These are phyloP conservation scores for Colletotrichum salicis DNA, from an alignment of 2,329 filamentous ascomycete species.

Conservation along the genomic window DNA sequence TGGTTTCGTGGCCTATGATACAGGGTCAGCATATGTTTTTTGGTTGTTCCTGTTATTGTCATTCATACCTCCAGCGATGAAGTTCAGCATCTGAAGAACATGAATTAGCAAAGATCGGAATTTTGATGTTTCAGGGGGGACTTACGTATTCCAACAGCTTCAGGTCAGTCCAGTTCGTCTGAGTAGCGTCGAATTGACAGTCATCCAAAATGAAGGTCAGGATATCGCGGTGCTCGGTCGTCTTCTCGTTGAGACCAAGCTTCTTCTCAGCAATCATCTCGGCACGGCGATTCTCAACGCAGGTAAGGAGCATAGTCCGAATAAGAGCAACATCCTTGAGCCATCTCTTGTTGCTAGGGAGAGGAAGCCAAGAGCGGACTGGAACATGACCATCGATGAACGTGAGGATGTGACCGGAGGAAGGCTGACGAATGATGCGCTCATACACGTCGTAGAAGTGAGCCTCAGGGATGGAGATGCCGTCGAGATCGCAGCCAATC, in stretches of 20 bases:
- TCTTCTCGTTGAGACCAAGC: constrained; percentile 34
- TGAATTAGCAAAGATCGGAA: constrained; percentile 34
- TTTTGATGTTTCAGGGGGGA: neutral
- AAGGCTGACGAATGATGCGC: constrained; percentile 44
- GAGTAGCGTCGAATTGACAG: constrained; percentile 24
- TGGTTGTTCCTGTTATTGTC: too few relatives aligned
- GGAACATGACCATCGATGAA: constrained; percentile 46
- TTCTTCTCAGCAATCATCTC: constrained; percentile 38
- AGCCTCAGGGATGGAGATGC: constrained; percentile 37
- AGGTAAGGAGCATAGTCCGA: constrained; percentile 44
- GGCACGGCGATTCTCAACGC: constrained; percentile 43
- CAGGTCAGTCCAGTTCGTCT: constrained; percentile 37
- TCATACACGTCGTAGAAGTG: constrained; percentile 46
- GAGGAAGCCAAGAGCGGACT: constrained; percentile 48
- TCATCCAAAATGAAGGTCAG: constrained; percentile 44
- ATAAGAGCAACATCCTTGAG: constrained; percentile 46
- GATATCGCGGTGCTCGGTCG: constrained; percentile 37
- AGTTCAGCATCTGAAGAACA: constrained; percentile 39
- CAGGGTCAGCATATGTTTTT: neutral
- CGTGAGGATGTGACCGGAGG: constrained; percentile 42
- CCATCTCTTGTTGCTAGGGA: constrained; percentile 52
- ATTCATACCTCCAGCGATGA: constrained; percentile 36
- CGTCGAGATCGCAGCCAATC: constrained; percentile 47
- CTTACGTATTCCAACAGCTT: constrained; percentile 42
- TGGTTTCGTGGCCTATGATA: constrained; percentile 30